Evolutionary conservation across 495 filamentous ascomycete genomes (phyloP).

Genomic region (Evernia prunastri): DNA sequence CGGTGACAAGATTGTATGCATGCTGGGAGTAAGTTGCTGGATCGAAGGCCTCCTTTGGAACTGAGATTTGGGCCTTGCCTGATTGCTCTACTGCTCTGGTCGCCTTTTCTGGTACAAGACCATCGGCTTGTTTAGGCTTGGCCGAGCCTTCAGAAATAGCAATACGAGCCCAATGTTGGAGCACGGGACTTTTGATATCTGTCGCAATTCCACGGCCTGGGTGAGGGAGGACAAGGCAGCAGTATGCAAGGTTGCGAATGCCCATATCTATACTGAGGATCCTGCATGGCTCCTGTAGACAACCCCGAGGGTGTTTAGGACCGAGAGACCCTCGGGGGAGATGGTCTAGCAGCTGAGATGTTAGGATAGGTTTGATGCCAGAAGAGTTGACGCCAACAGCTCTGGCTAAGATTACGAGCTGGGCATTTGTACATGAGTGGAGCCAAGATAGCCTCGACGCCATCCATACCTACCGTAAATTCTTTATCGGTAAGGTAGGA

Average conservation of each 20-base stretch:
- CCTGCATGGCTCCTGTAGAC: conserved; percentile 6
- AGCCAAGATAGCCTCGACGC: conserved; percentile 33
- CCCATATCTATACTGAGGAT: conserved; percentile 92
- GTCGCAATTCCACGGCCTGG: background rate
- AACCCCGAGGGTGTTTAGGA: background rate
- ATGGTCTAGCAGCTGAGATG: conserved; percentile 20
- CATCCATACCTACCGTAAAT: conserved; percentile 29
- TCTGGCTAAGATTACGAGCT: conserved; percentile 47
- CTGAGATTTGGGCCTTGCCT: background rate
- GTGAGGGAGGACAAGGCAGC: conserved; percentile 45
- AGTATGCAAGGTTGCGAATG: conserved; percentile 80
- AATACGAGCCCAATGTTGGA: conserved; percentile 26
- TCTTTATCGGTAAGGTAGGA: too few species aligned
- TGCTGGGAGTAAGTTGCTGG: conserved; percentile 51
- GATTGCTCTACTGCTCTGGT: background rate
- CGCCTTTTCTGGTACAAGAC: background rate
- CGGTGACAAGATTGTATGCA: conserved; percentile 56
- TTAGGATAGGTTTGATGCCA: conserved; percentile 44
- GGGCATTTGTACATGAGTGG: conserved; percentile 35
- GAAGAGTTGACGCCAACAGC: conserved; percentile 45
- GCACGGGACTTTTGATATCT: background rate
- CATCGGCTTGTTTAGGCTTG: background rate
- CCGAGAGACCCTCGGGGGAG: conserved; percentile 12
- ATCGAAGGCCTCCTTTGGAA: conserved; percentile 43
- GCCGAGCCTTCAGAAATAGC: conserved; percentile 11